Evolutionary conservation across 495 filamentous ascomycete species (phyloP), one percentile per base, ranked within the genome.

Genomic region (Talaromyces adpressus): DNA sequence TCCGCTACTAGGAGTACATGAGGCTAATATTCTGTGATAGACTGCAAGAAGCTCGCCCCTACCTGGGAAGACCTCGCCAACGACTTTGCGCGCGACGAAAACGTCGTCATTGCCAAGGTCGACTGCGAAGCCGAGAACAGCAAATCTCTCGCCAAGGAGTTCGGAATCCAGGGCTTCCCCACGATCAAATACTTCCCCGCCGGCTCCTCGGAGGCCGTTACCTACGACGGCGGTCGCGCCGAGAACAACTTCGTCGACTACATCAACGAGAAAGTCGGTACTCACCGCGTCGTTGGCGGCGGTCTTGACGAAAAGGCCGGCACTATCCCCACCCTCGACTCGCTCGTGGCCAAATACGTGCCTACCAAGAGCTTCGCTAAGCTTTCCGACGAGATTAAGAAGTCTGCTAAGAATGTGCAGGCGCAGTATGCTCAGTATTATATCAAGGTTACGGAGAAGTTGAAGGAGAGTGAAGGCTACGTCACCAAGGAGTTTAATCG

Each of bases 181-280:
- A 98, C 94, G 64, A 94, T 98, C 82, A 96, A 95, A 82, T 98
- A 89, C 85, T 98, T 98, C 83, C 88, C 93, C 71, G 89, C 88
- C 76, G 93, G 93, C 69, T 90, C 87, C 62, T 91, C 82, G 62
- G 87, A 87, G 64, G 73, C 88, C 12, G 79, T 88, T 66, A 69
- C 81, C 39, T 98, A 97, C 84, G 77, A 84, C 34, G 89, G 89
- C 61, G 91, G 86, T 63, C 93, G 94, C 67, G 79, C 82, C 18
- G 92, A 96, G 82, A 78, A 82, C 62, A 89, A 88, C 66, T 79
- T 98, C 61, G 73, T 96, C 64, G 73, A 82, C 30, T 98, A 89
- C 83, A 72, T 98, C 72, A 98, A 98, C 81, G 78, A 85, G 69
- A 90, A 97, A 79, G 82, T 92, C 30, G 93, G 93, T 59, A 96